Evolutionary conservation across 73 alveolate genomes (phyloP).

Genomic region (Paramecium pentaurelia): DNA sequence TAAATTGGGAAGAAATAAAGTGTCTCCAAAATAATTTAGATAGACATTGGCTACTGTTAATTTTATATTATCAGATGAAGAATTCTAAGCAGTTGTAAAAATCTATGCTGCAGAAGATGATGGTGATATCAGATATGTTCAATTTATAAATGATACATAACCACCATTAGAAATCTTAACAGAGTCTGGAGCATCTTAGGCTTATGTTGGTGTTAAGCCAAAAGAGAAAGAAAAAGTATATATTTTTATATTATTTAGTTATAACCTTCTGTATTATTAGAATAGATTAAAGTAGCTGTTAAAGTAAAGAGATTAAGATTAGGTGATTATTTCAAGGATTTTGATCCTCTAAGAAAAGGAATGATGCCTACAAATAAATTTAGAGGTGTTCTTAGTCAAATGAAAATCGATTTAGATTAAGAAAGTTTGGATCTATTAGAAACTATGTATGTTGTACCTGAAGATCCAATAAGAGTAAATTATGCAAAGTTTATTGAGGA

Average conservation of each 20-base stretch:
- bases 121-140: conserved; percentile 81
- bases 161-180: conserved; percentile 65
- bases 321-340: conserved; percentile 91
- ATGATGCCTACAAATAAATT: conserved; percentile 80
- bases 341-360: conserved; percentile 93
- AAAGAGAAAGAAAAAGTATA: conserved; percentile 62
- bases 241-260: conserved; percentile 12
- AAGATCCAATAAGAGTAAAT: conserved; percentile 75
- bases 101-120: conserved; percentile 80
- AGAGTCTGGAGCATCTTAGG: conserved; percentile 55
- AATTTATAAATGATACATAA: conserved; percentile 77
- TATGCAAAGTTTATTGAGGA: conserved; percentile 87
- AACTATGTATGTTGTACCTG: conserved; percentile 68
- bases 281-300: conserved; percentile 79
- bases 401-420: conserved; percentile 75
- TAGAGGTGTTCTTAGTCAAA: conserved; percentile 83
- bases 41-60: conserved; percentile 78
- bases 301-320: conserved; percentile 89
- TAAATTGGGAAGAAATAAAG: conserved; percentile 81
- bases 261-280: conserved; percentile 63
- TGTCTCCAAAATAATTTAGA: conserved; percentile 84
- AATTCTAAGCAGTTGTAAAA: conserved; percentile 76
- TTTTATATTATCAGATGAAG: conserved; percentile 76
- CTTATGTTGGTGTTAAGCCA: conserved; percentile 65
- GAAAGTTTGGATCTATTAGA: conserved; percentile 79